A percentile compares a stretch with the other conserved stretches of the same genome.
phyloP scores from a whole-genome alignment of 2,329 filamentous ascomycete genomes.

The Stromatinia cepivora region DNA sequence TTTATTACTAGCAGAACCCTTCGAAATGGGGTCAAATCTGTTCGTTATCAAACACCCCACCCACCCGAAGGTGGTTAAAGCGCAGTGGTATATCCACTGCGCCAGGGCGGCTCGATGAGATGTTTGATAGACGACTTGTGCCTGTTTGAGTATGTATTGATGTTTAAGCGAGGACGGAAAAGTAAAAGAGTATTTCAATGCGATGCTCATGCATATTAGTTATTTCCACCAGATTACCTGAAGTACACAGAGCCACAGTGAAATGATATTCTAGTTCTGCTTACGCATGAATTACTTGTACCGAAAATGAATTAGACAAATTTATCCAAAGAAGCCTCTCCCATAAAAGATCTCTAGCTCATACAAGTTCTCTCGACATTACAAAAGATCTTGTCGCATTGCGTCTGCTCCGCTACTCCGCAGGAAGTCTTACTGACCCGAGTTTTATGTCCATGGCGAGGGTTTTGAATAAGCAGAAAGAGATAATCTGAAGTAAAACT shows the following conservation, averaged over 20 bases:
- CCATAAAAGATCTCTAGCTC: neutral
- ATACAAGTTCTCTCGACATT: too few relatives aligned
- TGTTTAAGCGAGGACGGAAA: too few relatives aligned
- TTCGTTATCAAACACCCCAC: neutral
- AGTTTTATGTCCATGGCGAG: neutral
- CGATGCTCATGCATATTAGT: too few relatives aligned
- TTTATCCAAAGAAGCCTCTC: neutral
- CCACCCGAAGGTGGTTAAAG: neutral
- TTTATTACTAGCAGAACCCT: neutral
- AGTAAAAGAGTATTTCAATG: too few relatives aligned
- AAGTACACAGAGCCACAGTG: too few relatives aligned
- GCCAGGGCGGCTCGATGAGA: neutral
- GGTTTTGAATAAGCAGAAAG: too few relatives aligned
- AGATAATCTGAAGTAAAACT: neutral
- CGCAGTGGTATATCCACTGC: neutral
- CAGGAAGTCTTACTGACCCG: neutral
- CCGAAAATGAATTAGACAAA: neutral
- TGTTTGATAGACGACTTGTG: neutral
- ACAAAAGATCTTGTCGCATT: neutral
- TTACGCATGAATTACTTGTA: neutral
- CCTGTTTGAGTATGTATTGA: neutral
- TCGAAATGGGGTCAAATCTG: neutral
- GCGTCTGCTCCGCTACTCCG: neutral
- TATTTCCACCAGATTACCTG: too few relatives aligned
- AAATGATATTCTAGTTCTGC: neutral